phyloP scores from a whole-genome alignment of 2,329 filamentous ascomycete species.

The Ceratocystis cacaofunesta region DNA sequence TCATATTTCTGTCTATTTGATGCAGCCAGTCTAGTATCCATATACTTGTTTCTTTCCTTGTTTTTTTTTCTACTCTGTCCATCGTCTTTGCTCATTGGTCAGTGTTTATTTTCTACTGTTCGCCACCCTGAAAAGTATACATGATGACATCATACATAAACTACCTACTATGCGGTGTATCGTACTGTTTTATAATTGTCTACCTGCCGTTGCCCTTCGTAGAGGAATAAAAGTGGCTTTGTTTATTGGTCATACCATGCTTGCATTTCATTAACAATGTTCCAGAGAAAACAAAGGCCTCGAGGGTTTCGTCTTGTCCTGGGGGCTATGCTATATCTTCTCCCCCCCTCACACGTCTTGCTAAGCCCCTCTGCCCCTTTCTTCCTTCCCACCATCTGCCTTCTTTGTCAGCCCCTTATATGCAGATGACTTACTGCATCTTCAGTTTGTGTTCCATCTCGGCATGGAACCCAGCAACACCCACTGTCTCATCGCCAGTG shows the following conservation, averaged over 20 bases:
- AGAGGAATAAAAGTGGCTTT: background rate
- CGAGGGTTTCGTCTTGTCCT: background rate
- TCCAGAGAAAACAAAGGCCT: background rate
- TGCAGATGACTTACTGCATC: conserved; percentile 33
- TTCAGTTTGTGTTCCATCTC: conserved; percentile 89
- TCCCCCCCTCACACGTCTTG: background rate
- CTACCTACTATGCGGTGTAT: too few species aligned
- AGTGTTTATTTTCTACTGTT: background rate
- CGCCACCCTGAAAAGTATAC: background rate
- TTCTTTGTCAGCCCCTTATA: background rate
- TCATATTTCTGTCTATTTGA: background rate
- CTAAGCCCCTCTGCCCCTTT: background rate
- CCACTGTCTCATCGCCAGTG: conserved; percentile 58
- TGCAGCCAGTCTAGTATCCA: background rate
- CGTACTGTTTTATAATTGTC: too few species aligned
- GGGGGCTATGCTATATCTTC: background rate
- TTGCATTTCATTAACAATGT: background rate
- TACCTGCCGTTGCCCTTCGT: background rate
- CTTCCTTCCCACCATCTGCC: background rate
- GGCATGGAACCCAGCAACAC: conserved; percentile 61
- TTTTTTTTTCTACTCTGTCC: background rate
- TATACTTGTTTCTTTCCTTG: background rate
- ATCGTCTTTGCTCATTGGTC: background rate
- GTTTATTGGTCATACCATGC: background rate
- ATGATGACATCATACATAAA: conserved; percentile 1